Conservation (phyloP, 371 early-diverging fungal genomes). For the Actinomucor elegans region DNA sequence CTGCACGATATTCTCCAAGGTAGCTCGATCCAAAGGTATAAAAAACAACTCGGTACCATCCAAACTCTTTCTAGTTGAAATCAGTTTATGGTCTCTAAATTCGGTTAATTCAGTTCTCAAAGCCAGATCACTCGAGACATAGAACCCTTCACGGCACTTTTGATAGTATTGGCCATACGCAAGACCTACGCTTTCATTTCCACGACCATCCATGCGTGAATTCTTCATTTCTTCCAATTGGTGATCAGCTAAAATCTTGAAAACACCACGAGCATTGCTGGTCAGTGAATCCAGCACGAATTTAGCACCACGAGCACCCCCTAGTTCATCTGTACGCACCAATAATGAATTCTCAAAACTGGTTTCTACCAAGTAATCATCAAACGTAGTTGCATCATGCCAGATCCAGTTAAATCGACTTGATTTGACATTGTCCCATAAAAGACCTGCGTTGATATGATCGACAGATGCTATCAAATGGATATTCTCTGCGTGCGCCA, state of each 20-base stretch:
- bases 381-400: constrained; percentile 91
- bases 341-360: constrained; percentile 78
- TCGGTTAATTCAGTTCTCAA: constrained; percentile 89
- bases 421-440: constrained; percentile 81
- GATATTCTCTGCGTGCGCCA: constrained; percentile 70
- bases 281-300: constrained; percentile 85
- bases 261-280: constrained; percentile 80
- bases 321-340: constrained; percentile 53
- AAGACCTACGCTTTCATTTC: constrained; percentile 54
- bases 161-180: constrained; percentile 64
- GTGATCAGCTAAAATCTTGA: constrained; percentile 70
- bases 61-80: constrained; percentile 60
- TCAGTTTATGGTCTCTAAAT: constrained; percentile 89
- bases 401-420: constrained; percentile 80
- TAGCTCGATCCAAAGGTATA: constrained; percentile 72
- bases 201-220: constrained; percentile 32
- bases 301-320: constrained; percentile 70
- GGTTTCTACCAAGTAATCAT: constrained; percentile 78
- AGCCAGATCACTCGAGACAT: constrained; percentile 76
- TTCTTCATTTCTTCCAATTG: constrained; percentile 67
- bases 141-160: constrained; percentile 78
- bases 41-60: constrained; percentile 82
- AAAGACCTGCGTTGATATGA: constrained; percentile 83
- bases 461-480: constrained; percentile 87
- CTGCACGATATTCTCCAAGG: constrained; percentile 63